Evolutionary conservation across 805 yeast genomes (phyloP).

Genomic region (Allodekkera sacchari): DNA sequence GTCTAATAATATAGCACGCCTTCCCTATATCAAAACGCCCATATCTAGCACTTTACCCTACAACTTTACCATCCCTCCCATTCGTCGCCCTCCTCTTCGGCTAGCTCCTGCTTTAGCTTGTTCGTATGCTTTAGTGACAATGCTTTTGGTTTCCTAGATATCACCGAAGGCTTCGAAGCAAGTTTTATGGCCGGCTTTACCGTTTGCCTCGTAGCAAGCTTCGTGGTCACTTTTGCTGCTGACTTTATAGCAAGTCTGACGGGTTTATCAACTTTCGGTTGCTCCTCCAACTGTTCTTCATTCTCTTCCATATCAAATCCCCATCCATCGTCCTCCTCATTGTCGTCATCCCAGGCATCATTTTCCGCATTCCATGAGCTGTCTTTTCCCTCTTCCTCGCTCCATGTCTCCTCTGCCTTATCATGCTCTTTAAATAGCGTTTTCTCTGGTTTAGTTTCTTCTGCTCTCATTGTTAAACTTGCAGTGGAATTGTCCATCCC

Average conservation of each 20-base stretch:
- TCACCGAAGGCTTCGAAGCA: no score
- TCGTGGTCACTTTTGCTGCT: neutral
- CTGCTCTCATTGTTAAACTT: conserved; percentile 1
- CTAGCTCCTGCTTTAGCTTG: no score
- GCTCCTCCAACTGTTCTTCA: conserved; percentile 1
- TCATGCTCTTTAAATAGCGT: no score
- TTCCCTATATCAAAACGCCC: no score
- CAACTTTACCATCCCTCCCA: no score
- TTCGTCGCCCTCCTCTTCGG: no score
- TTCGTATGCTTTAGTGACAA: no score
- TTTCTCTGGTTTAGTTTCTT: neutral
- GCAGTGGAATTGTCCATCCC: conserved; percentile 3
- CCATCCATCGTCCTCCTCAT: conserved; percentile 21
- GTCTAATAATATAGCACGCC: no score
- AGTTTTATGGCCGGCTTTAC: no score
- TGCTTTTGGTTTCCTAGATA: no score
- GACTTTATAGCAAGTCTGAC: neutral
- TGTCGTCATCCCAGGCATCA: conserved; percentile 13
- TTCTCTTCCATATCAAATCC: conserved; percentile 15
- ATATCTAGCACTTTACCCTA: no score
- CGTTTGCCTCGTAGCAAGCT: conserved; percentile 4
- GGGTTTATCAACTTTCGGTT: neutral
- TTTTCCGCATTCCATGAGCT: conserved; percentile 3
- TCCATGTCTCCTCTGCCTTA: neutral
- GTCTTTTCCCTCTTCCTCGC: neutral